phyloP scores from a whole-genome alignment of 148 eudicot genomes.

The Silene latifolia region DNA sequence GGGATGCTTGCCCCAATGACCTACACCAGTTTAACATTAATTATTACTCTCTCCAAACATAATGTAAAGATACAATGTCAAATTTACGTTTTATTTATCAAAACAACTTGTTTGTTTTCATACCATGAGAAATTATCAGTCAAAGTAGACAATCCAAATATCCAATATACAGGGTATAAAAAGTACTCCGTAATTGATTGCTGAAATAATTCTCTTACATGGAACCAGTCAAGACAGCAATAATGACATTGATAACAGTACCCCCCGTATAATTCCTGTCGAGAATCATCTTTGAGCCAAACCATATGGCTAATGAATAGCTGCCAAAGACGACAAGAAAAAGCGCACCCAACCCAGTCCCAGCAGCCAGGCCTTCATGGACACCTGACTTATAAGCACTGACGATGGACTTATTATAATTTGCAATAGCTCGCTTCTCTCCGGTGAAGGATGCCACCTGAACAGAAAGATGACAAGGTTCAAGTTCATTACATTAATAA shows the following conservation, averaged over 20 bases:
- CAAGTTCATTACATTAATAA: not conserved
- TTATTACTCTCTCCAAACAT: too few relatives aligned
- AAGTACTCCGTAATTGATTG: too few relatives aligned
- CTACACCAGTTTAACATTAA: not conserved
- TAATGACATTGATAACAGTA: constrained; percentile 44
- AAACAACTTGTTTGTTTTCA: too few relatives aligned
- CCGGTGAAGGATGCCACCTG: constrained; percentile 73
- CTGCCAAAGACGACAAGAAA: constrained; percentile 33
- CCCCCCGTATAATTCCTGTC: constrained; percentile 49
- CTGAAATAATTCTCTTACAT: constrained; percentile 33
- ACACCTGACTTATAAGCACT: constrained; percentile 45
- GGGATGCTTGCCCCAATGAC: not conserved
- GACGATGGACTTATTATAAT: constrained; percentile 38
- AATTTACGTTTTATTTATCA: too few relatives aligned
- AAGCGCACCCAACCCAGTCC: constrained; percentile 45
- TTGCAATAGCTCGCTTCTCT: constrained; percentile 45
- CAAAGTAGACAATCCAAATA: too few relatives aligned
- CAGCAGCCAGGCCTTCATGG: constrained; percentile 47
- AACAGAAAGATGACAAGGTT: not conserved
- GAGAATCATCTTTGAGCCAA: constrained; percentile 53
- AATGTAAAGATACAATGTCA: too few relatives aligned
- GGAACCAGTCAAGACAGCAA: constrained; percentile 58
- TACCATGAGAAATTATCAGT: too few relatives aligned
- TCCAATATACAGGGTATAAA: too few relatives aligned
- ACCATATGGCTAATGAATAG: constrained; percentile 62